phyloP scores from a whole-genome alignment of 192 early-diverging fungal genomes.

The Irineochytrium annulatum region DNA sequence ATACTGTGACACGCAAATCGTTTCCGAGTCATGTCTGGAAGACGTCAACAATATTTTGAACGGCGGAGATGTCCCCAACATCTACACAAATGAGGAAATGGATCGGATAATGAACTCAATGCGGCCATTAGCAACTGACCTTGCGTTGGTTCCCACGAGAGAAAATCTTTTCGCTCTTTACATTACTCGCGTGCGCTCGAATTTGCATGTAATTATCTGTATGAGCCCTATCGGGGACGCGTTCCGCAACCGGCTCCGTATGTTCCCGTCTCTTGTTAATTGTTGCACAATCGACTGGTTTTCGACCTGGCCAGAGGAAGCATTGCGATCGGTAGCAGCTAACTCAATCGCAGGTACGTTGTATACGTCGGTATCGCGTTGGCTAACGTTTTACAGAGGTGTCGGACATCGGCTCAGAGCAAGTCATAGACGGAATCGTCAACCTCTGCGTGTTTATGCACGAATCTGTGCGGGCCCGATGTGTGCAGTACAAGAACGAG shows the following conservation, averaged over 20 bases:
- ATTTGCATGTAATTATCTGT: constrained; percentile 58
- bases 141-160: constrained; percentile 41
- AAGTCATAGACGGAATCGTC: constrained; percentile 58
- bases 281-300: constrained; percentile 70
- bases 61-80: constrained; percentile 62
- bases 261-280: constrained; percentile 62
- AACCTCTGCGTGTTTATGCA: constrained; percentile 58
- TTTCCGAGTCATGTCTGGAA: constrained; percentile 52
- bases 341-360: constrained; percentile 36
- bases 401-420: constrained; percentile 50
- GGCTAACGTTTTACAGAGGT: constrained; percentile 33
- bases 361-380: background rate
- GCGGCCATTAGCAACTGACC: constrained; percentile 48
- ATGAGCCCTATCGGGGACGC: constrained; percentile 67
- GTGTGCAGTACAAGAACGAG: constrained; percentile 50
- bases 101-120: constrained; percentile 54
- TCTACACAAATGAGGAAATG: constrained; percentile 54
- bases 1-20: constrained; percentile 60
- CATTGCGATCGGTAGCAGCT: constrained; percentile 51
- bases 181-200: constrained; percentile 40
- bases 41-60: constrained; percentile 65
- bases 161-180: constrained; percentile 59
- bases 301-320: constrained; percentile 64
- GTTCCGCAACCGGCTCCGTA: constrained; percentile 55
- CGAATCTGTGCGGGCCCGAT: constrained; percentile 49